Evolutionary conservation across 2,329 filamentous ascomycete species (phyloP).

Genomic region (Exophiala mesophila): DNA sequence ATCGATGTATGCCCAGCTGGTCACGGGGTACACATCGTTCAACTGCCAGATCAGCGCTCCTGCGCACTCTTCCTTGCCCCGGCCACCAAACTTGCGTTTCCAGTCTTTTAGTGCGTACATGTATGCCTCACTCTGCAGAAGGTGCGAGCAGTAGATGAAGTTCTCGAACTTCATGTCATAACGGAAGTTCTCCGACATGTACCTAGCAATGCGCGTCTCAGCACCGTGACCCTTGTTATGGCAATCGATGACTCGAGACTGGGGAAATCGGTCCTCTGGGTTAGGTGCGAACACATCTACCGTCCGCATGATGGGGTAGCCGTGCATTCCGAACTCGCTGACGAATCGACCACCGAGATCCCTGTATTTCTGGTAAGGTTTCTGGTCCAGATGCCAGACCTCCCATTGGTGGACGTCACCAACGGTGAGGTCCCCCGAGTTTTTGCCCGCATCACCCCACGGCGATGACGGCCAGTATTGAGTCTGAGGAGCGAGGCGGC

Average conservation of each 20-base stretch:
- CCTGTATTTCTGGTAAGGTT: constrained; percentile 87
- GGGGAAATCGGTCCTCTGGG: constrained; percentile 70
- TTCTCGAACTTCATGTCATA: constrained; percentile 46
- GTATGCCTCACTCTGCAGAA: constrained; percentile 56
- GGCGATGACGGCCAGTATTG: constrained; percentile 78
- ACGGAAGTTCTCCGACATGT: constrained; percentile 82
- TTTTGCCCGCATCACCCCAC: constrained; percentile 73
- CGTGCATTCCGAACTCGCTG: constrained; percentile 92
- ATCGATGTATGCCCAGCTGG: constrained; percentile 59
- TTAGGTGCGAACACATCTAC: constrained; percentile 50
- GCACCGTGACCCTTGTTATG: constrained; percentile 94
- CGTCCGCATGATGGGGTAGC: constrained; percentile 77
- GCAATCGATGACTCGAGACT: constrained; percentile 83
- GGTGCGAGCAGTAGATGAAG: constrained; percentile 63
- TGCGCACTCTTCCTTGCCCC: constrained; percentile 35
- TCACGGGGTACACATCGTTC: constrained; percentile 55
- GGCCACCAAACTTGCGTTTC: constrained; percentile 43
- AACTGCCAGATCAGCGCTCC: constrained; percentile 46
- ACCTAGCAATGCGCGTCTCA: constrained; percentile 77
- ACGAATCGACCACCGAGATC: constrained; percentile 81
- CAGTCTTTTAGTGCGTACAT: constrained; percentile 56
- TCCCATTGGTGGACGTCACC: constrained; percentile 97
- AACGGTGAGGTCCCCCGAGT: constrained; percentile 69
- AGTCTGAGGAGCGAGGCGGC: constrained; percentile 59
- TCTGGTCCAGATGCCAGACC: constrained; percentile 86